phyloP scores from a whole-genome alignment of 306 rosid species.

The Arachis hypogaea region DNA sequence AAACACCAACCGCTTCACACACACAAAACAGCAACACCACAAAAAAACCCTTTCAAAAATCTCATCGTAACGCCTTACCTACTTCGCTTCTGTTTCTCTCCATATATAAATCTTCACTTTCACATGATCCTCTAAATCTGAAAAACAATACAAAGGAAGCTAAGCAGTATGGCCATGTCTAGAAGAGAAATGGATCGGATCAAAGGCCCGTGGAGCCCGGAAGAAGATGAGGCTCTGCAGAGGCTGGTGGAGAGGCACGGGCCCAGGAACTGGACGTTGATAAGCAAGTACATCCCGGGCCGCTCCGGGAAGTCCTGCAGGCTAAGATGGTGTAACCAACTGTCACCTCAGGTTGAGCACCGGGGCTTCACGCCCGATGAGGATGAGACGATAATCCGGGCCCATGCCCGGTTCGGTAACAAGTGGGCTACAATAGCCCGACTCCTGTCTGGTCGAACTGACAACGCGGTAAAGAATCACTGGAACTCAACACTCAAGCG shows the following conservation, averaged over 20 bases:
- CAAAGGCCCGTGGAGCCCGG: conserved; percentile 99
- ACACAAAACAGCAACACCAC: background rate
- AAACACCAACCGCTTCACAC: background rate
- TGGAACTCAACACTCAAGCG: conserved; percentile 96
- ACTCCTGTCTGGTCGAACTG: conserved; percentile 81
- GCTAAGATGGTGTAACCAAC: conserved; percentile 97
- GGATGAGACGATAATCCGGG: conserved; percentile 76
- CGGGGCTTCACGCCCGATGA: conserved; percentile 84
- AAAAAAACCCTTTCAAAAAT: background rate
- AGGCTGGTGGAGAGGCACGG: conserved; percentile 79
- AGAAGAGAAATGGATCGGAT: conserved; percentile 81
- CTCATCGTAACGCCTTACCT: background rate
- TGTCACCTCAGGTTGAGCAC: conserved; percentile 91
- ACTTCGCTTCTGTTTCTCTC: too few relatives aligned
- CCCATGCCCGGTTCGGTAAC: conserved; percentile 92
- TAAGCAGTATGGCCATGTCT: conserved; percentile 42
- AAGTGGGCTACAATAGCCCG: conserved; percentile 98
- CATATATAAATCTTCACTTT: background rate
- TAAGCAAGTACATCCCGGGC: conserved; percentile 84
- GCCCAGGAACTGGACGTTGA: conserved; percentile 84
- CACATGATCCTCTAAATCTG: background rate
- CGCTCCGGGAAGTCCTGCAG: conserved; percentile 94
- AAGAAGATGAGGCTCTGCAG: conserved; percentile 75
- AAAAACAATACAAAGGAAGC: background rate
- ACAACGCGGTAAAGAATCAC: conserved; percentile 97